Percentiles rank a stretch among this genome's conserved stretches.
phyloP scores from a whole-genome alignment of 1,284 basidiomycete genomes.

The Fomitiporia mediterranea region DNA sequence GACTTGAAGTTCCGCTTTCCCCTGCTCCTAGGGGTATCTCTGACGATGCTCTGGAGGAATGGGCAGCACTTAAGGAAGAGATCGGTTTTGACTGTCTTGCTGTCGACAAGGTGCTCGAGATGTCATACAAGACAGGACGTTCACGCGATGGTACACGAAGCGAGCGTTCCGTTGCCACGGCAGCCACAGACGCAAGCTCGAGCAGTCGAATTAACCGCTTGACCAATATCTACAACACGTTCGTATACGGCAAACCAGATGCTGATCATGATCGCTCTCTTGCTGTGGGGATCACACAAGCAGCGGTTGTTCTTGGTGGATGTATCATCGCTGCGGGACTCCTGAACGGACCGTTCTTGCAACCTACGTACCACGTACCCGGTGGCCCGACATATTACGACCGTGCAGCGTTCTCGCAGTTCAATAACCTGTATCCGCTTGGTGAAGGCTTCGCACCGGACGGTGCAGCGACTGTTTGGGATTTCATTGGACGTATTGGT shows the following conservation, averaged over 20 bases:
- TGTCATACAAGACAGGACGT: slow-evolving; percentile 40
- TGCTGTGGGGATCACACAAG: slow-evolving; percentile 35
- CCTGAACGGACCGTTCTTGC: slow-evolving; percentile 55
- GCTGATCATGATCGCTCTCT: slow-evolving; percentile 26
- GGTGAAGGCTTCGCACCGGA: slow-evolving; percentile 60
- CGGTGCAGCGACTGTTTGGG: slow-evolving; percentile 52
- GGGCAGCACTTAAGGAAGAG: slow-evolving; percentile 71
- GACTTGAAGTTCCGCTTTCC: slow-evolving; percentile 47
- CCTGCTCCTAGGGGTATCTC: slow-evolving; percentile 51
- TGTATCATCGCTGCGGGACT: slow-evolving; percentile 43
- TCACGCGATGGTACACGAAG: slow-evolving; percentile 24
- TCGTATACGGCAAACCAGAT: slow-evolving; percentile 51
- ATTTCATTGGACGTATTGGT: slow-evolving; percentile 55
- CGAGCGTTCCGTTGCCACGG: slow-evolving; percentile 10
- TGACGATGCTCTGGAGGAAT: slow-evolving; percentile 60
- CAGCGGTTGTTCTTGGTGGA: slow-evolving; percentile 48
- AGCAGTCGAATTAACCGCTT: slow-evolving; percentile 44
- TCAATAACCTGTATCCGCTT: slow-evolving; percentile 61
- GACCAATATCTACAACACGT: slow-evolving; percentile 82
- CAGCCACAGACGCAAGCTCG: slow-evolving; percentile 3
- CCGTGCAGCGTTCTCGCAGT: slow-evolving; percentile 71
- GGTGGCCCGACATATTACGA: slow-evolving; percentile 72
- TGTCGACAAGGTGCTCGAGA: slow-evolving; percentile 66
- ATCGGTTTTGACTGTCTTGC: slow-evolving; percentile 72
- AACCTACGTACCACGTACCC: slow-evolving; percentile 53